phyloP scores from a whole-genome alignment of 2,329 filamentous ascomycete genomes.

The Bipolaris victoriae region DNA sequence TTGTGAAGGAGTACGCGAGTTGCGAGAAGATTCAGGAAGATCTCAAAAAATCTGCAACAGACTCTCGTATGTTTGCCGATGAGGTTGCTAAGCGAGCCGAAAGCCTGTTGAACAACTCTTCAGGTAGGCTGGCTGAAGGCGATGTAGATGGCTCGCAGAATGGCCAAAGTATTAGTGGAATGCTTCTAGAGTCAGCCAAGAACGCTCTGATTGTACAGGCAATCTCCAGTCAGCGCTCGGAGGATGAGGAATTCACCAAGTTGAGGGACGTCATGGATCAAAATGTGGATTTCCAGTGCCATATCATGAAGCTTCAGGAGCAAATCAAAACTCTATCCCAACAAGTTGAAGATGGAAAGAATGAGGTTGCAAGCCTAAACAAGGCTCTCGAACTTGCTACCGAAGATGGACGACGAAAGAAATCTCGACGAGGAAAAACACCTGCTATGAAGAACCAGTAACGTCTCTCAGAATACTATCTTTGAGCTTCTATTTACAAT shows the following conservation, averaged over 20 bases:
- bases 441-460: conserved; percentile 2
- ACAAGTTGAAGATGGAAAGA: conserved; percentile 7
- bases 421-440: conserved; percentile 4
- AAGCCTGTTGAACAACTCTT: conserved; percentile 8
- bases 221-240: conserved; percentile 4
- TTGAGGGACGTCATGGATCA: conserved; percentile 13
- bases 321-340: conserved; percentile 3
- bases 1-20: conserved; percentile 8
- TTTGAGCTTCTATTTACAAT: no score
- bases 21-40: not conserved
- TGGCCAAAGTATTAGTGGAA: conserved; percentile 16
- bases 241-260: conserved; percentile 1
- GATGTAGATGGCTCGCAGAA: conserved; percentile 1
- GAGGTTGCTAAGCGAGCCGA: conserved; percentile 10
- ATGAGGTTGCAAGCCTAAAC: conserved; percentile 11
- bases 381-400: conserved; percentile 14
- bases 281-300: not conserved
- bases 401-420: conserved; percentile 14
- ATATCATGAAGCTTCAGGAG: not conserved
- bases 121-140: not conserved
- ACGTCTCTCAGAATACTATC: conserved; percentile 1
- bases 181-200: conserved; percentile 21
- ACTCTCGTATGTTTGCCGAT: conserved; percentile 4
- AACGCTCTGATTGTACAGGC: conserved; percentile 15
- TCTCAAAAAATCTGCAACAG: conserved; percentile 5